These are phyloP conservation scores for Backusella tuberculispora DNA, from an alignment of 192 early-diverging fungal genomes.

Conservation along the genomic window DNA sequence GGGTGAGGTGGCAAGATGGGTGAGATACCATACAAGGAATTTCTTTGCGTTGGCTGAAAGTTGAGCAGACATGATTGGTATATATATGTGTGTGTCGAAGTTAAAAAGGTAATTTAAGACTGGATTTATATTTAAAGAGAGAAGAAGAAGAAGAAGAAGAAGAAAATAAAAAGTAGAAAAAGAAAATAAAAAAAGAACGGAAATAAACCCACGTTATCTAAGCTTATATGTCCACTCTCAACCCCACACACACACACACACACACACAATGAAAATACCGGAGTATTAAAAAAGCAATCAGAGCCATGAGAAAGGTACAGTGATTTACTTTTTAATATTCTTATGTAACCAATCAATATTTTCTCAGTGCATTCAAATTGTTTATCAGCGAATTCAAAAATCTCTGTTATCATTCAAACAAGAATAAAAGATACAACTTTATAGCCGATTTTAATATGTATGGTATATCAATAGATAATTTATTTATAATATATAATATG, in stretches of 20 bases:
- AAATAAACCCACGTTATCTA: slow-evolving; percentile 24
- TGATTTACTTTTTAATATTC: too few relatives aligned
- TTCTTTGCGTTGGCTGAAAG: slow-evolving; percentile 26
- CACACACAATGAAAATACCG: not conserved
- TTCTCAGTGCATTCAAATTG: too few relatives aligned
- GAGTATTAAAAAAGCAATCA: not conserved
- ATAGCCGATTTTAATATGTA: too few relatives aligned
- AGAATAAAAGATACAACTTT: too few relatives aligned
- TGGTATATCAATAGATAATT: too few relatives aligned
- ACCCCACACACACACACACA: too few relatives aligned
- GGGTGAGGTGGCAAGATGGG: slow-evolving; percentile 64
- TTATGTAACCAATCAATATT: too few relatives aligned
- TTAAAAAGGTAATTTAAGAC: not conserved
- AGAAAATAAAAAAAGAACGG: not conserved
- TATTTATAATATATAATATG: too few relatives aligned
- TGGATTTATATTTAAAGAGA: too few relatives aligned
- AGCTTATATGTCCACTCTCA: slow-evolving; percentile 13
- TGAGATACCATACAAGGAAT: slow-evolving; percentile 64
- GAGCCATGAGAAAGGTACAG: not conserved
- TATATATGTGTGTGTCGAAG: not conserved
- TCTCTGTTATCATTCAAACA: too few relatives aligned
- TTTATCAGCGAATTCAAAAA: too few relatives aligned
- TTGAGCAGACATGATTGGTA: slow-evolving; percentile 35
- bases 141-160: not conserved
- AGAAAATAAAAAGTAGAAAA: slow-evolving; percentile 19